Evolutionary conservation across 164 flowering plant species (phyloP), one percentile per base, ranked within the genome.

Genomic region (Hamamelis virginiana): DNA sequence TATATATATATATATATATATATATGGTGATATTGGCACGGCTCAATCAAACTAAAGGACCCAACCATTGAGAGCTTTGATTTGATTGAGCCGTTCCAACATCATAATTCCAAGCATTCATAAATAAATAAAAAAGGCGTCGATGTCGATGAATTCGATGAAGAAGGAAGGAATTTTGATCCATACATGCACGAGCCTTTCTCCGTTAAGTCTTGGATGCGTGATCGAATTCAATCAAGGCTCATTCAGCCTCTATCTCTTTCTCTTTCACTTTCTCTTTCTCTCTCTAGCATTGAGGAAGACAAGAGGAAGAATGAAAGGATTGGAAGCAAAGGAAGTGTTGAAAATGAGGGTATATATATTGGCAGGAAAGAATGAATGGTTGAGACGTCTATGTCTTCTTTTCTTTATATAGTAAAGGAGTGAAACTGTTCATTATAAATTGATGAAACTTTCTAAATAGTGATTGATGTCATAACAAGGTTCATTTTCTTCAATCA

Each of bases 1-100:
- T n/a, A n/a, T n/a, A n/a, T n/a, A n/a, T n/a, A n/a, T n/a, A n/a
- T n/a, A n/a, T n/a, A n/a, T n/a, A n/a, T n/a, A n/a, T n/a, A n/a
- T n/a, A n/a, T n/a, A n/a, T n/a, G n/a, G 41, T 75, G 91, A 87
- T 85, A 87, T 87, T 87, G 91, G 89, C 91, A 75, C 91, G 88
- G 91, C 91, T 87, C 91, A 87, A 87, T 87, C 91, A 84, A 73
- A 87, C 66, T 23, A 81, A 84, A 83, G 26, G 73, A 66, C 78
- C 79, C 81, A 51, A 14, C 18, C 18, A 50, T 50, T 16, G 53
- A 50, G 53, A 50, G 6, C 53, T 50, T 50, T 55, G 58, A 22
- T 55, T 55, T 55, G 26, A 19, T 55, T 55, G 58, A 55, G 58
- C 58, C 26, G 58, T 55, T 22, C 58, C 58, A 55, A 55, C 58